A percentile compares a stretch with the other conserved stretches of the same genome.
Evolutionary conservation across 495 filamentous ascomycete genomes (phyloP).

Genomic region (Lepraria neglecta): DNA sequence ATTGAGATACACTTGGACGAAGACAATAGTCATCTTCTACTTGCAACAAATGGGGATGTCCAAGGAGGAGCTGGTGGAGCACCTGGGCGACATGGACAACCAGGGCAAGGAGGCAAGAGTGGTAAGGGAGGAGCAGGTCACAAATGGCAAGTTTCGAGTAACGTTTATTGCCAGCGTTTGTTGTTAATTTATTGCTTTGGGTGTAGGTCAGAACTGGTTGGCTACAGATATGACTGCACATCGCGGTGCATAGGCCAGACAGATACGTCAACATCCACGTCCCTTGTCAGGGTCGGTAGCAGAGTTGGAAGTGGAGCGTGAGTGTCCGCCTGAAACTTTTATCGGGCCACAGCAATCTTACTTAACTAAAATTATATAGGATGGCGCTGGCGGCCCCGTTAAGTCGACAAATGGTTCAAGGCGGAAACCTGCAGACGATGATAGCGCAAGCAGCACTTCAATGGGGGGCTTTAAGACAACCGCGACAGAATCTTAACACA

Average conservation of each 20-base stretch:
- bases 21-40: slow-evolving; percentile 22
- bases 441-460: not conserved
- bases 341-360: not conserved
- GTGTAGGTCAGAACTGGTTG: not conserved
- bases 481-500: not conserved
- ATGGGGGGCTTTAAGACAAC: not conserved
- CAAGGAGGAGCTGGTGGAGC: slow-evolving; percentile 25
- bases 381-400: not conserved
- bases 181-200: not conserved
- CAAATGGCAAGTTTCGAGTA: slow-evolving; percentile 25
- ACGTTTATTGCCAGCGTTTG: not conserved
- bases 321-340: not conserved
- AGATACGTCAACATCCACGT: not conserved
- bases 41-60: slow-evolving; percentile 20
- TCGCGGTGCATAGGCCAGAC: not conserved
- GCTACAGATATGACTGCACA: not conserved
- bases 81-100: slow-evolving; percentile 27
- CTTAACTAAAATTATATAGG: slow-evolving; percentile 5
- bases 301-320: not conserved
- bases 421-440: not conserved
- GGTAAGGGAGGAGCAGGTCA: slow-evolving; percentile 27
- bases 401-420: slow-evolving; percentile 1
- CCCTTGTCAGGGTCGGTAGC: not conserved
- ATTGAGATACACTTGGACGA: slow-evolving; percentile 26
- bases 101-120: slow-evolving; percentile 25